Evolutionary conservation across 495 filamentous ascomycete species (phyloP), one percentile per base, ranked within the genome.

Genomic region (Aspergillus nanangensis): DNA sequence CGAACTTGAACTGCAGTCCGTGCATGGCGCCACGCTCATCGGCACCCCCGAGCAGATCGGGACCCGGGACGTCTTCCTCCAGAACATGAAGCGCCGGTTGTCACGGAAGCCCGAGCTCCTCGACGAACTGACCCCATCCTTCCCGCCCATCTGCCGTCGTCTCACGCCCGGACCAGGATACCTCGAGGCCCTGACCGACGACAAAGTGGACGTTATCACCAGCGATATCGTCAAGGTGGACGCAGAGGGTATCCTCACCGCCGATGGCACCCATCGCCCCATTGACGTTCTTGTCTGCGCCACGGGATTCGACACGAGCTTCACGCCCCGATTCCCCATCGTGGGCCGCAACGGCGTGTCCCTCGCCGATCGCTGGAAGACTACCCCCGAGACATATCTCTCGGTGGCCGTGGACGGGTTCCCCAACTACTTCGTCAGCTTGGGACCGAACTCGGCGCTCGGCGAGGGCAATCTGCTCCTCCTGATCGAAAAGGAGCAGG

Each of bases 391-490:
- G 48, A 75, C 72, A 3, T 86, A 87, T 48, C 69, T 82, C 25
- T 79, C 76, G 13, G 65, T 79, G 11, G 77, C 80, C 4, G 69
- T 80, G 2, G 73, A 82, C 41, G 74, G 69, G 0, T 87, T 86
- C 54, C 83, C 83, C 3, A 87, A 86, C 47, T 81, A 81, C 52
- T 84, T 83, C 57, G 72, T 79, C 27, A 64, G 68, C 35, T 52
- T 76, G 10, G 71, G 72, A 1, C 69, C 69, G 5, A 78, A 78
- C 40, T 60, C 70, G 8, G 64, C 67, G 1, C 54, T 77, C 8
- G 75, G 68, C 1, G 73, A 74, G 38, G 74, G 73, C 7, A 73
- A 69, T 15, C 47, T 73, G 11, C 57, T 72, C 19, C 51, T 71
- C 20, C 45, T 72, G 23, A 61, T 76, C 5, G 79, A 80, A 45